Base-by-base conservation (phyloP, 2,329 filamentous ascomycete species). In the Aspergillus ochraceus region DNA sequence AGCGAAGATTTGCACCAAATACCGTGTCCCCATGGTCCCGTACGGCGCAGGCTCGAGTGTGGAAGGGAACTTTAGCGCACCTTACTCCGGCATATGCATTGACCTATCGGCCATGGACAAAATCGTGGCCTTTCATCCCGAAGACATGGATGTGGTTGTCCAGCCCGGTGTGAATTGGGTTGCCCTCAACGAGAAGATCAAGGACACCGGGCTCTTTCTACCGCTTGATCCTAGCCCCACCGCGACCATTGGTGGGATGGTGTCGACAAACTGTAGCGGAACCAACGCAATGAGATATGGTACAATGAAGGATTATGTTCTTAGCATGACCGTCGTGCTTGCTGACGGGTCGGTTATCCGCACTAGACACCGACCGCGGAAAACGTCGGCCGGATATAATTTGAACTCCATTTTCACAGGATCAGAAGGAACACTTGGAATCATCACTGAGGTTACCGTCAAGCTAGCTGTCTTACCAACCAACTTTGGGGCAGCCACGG, bases 141-240 rank as follows among this genome's bases (percentile, higher is more conserved):
- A 91, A 5, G 58, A 55, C 74, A 92, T 96, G 89, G 92, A 96
- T 68, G 83, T 96, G 49, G 90, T 95, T 3, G 91, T 96, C 2
- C 92, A 96, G 74, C 92, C 92, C 3, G 90, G 89, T 9, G 87
- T 96, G 6, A 88, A 89, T 17, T 96, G 91, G 91, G 91, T 94
- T 82, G 86, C 89, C 57, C 79, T 97, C 57, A 96, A 96, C 69
- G 85, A 88, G 62, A 81, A 86, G 45, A 85, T 89, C 68, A 84
- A 88, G 73, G 81, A 84, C 49, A 87, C 84, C 6, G 90, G 90
- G 0, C 83, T 96, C 1, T 96, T 96, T 78, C 93, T 96, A 70
- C 92, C 92, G 0, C 86, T 95, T 8, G 92, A 96, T 71, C 92
- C 92, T 19, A 89, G 90, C 74, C 88, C 87, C 22, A 80, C 78